These are phyloP conservation scores for Typha latifolia DNA, from an alignment of 176 grass and related monocot genomes.

Conservation along the genomic window DNA sequence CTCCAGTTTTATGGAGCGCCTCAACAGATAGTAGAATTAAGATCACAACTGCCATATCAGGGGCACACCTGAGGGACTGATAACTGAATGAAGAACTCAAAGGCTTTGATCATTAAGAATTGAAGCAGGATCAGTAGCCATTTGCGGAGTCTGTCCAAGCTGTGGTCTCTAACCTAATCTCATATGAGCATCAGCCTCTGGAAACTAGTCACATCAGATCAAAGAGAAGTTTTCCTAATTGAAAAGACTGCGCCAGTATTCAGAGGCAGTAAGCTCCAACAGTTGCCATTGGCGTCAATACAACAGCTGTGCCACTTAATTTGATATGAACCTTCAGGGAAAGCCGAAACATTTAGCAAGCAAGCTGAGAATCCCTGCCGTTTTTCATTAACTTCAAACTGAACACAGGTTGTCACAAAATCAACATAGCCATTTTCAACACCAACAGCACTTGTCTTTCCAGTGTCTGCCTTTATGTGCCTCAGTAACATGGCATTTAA, in stretches of 20 bases:
- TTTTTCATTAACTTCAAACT: constrained; percentile 32
- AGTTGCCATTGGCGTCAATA: constrained; percentile 31
- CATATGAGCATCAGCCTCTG: too few species aligned
- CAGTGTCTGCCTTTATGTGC: constrained; percentile 27
- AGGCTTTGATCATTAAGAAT: too few species aligned
- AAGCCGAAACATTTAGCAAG: constrained; percentile 55
- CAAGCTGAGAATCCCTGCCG: constrained; percentile 54
- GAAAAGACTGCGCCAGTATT: constrained; percentile 43
- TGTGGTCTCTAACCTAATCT: too few species aligned
- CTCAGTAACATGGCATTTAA: constrained; percentile 37
- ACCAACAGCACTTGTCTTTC: constrained; percentile 7
- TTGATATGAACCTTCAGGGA: constrained; percentile 45
- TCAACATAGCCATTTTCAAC: not conserved
- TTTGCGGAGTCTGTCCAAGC: too few species aligned
- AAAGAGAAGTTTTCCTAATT: constrained; percentile 22
- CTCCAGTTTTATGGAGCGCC: too few species aligned
- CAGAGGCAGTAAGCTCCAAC: constrained; percentile 56
- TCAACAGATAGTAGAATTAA: too few species aligned
- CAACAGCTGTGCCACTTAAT: constrained; percentile 68
- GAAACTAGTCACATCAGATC: too few species aligned
- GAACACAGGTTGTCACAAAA: constrained; percentile 28
- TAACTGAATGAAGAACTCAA: too few species aligned
- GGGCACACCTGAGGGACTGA: too few species aligned
- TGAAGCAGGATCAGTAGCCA: too few species aligned
- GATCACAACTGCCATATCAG: too few species aligned